Evolutionary conservation across 2,329 filamentous ascomycete genomes (phyloP), one percentile per base, ranked within the genome.

Genomic region (Fusarium poae): DNA sequence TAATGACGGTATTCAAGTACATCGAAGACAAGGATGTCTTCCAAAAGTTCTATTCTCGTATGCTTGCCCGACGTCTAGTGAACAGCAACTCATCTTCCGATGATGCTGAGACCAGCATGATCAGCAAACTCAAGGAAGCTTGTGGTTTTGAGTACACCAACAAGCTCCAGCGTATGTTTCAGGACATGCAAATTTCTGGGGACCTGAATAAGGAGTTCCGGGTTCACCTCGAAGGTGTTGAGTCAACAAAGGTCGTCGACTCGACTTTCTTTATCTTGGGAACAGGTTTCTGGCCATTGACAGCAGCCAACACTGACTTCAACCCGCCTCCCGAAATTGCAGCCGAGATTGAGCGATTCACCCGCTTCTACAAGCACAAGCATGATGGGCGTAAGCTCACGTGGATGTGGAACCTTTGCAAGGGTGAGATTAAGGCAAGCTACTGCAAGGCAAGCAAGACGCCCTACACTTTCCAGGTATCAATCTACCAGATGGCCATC

Each of bases 1-100:
- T 99, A 75, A 99, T 99, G 96, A 97, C 95, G 2, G 93, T 99
- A 57, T 99, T 99, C 88, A 98, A 98, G 83, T 99, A 99, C 81
- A 98, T 99, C 68, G 96, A 99, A 78, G 97, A 99, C 82, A 99
- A 99, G 85, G 96, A 99, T 76, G 97, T 99, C 7, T 99, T 99
- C 86, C 96, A 98, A 80, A 99, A 98, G 80, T 99, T 97, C 82
- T 99, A 99, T 82, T 97, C 95, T 3, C 92, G 94, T 67, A 97
- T 97, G 91, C 84, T 99, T 73, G 96, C 96, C 50, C 93, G 97
- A 79, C 93, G 96, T 74, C 83, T 99, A 57, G 96, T 99, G 20
- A 93, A 97, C 79, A 94, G 92, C 78, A 97, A 92, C 78, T 98
- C 96, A 0, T 96, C 96, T 5, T 97, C 94, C 4, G 94, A 97